Evolutionary conservation across 129 eudicot genomes (phyloP).

Genomic region (Sambucus nigra): DNA sequence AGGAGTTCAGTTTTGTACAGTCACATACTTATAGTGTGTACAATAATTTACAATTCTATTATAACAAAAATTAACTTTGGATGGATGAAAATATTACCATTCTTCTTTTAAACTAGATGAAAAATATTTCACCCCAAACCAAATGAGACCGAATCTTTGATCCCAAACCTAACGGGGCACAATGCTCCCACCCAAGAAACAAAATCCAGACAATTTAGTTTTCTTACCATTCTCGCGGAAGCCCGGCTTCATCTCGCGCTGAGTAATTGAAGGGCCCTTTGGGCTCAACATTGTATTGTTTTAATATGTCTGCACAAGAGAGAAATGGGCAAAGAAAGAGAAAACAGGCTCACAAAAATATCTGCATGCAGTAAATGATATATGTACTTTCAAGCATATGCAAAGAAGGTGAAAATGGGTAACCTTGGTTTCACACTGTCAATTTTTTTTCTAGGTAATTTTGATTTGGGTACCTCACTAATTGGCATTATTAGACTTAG

Average conservation of each 20-base stretch:
- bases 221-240: conserved; percentile 82
- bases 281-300: conserved; percentile 68
- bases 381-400: not conserved
- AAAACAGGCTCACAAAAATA: not conserved
- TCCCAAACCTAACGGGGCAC: too few relatives aligned
- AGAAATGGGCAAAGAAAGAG: conserved; percentile 4
- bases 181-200: too few relatives aligned
- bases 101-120: too few relatives aligned
- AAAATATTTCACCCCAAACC: conserved; percentile 7
- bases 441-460: too few relatives aligned
- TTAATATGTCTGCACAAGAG: conserved; percentile 48
- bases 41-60: too few relatives aligned
- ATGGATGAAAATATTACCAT: too few relatives aligned
- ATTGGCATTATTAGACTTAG: too few relatives aligned
- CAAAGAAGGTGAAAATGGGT: not conserved
- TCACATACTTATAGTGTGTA: too few relatives aligned
- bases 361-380: not conserved
- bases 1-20: too few relatives aligned
- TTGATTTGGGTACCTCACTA: too few relatives aligned
- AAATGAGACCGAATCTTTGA: too few relatives aligned
- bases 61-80: too few relatives aligned
- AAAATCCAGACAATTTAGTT: conserved; percentile 8
- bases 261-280: conserved; percentile 86
- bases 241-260: conserved; percentile 84
- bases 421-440: not conserved